Conservation (phyloP, 495 filamentous ascomycete species). For the Penicillium atrosanguineum region DNA sequence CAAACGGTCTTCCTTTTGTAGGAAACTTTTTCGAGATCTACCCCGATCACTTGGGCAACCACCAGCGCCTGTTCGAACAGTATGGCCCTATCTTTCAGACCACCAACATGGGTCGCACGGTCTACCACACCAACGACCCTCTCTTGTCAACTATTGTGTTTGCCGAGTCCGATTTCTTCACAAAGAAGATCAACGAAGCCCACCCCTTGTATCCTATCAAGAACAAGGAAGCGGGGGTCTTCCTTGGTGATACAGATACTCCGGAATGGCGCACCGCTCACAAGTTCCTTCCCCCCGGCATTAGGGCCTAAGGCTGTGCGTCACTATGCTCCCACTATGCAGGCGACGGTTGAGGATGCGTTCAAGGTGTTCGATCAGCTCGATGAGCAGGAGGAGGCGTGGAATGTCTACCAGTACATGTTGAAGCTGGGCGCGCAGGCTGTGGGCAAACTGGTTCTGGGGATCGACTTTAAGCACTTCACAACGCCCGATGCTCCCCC, state of each 20-base stretch:
- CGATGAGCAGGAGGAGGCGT: constrained; percentile 43
- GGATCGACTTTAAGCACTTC: constrained; percentile 53
- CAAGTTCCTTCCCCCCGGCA: constrained; percentile 55
- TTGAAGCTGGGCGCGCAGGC: constrained; percentile 52
- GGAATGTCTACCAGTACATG: constrained; percentile 58
- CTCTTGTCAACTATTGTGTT: constrained; percentile 36
- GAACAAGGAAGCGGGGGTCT: constrained; percentile 42
- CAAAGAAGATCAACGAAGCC: constrained; percentile 47
- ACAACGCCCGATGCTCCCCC: constrained; percentile 30
- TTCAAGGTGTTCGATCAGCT: constrained; percentile 53
- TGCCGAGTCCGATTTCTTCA: constrained; percentile 47
- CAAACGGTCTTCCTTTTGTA: constrained; percentile 45
- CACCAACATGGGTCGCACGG: constrained; percentile 47
- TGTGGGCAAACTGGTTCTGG: constrained; percentile 48
- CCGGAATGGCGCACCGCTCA: constrained; percentile 44
- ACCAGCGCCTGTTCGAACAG: constrained; percentile 50
- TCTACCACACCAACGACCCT: constrained; percentile 51
- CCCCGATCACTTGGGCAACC: constrained; percentile 57
- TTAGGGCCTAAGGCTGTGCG: constrained; percentile 52
- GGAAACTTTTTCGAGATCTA: constrained; percentile 54
- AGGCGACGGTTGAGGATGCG: constrained; percentile 35
- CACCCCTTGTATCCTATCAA: constrained; percentile 50
- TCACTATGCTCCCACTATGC: constrained; percentile 54
- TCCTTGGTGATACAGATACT: constrained; percentile 50
- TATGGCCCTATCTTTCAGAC: constrained; percentile 56